Conservation (phyloP, 345 rosid species). For the Theobroma cacao region DNA sequence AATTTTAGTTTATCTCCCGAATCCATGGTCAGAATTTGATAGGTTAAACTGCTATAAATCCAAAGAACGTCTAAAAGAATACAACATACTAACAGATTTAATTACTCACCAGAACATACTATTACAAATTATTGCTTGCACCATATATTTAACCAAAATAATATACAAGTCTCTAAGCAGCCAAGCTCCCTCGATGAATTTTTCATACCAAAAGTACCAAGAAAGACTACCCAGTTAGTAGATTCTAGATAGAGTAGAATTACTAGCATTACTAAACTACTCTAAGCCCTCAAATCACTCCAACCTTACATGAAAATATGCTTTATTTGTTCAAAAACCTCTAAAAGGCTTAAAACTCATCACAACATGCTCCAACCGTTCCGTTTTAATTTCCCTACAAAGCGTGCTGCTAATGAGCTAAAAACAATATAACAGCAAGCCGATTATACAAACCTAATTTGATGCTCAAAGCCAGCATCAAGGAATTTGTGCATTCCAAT, state of each 20-base stretch:
- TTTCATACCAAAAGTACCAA: not conserved
- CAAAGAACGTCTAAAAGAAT: not conserved
- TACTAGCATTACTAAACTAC: not conserved
- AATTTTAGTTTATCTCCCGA: constrained; percentile 1
- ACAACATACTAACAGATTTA: not conserved
- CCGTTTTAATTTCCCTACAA: not conserved
- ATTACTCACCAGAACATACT: not conserved
- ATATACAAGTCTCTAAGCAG: not conserved
- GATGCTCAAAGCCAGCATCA: not conserved
- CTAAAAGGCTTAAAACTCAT: not conserved
- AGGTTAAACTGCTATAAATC: not conserved
- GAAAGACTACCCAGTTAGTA: not conserved
- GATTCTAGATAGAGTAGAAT: not conserved
- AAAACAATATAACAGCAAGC: not conserved
- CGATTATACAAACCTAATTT: not conserved
- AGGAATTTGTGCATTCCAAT: not conserved
- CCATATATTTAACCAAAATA: not conserved
- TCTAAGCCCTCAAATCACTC: not conserved
- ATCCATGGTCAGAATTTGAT: not conserved
- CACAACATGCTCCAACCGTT: not conserved
- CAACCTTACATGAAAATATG: not conserved
- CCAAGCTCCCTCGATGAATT: not conserved
- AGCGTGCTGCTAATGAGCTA: not conserved
- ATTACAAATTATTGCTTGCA: not conserved
- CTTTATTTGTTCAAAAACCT: not conserved